Evolutionary conservation across 192 early-diverging fungal species (phyloP), one percentile per base, ranked within the genome.

Genomic region (Gigaspora rosea): DNA sequence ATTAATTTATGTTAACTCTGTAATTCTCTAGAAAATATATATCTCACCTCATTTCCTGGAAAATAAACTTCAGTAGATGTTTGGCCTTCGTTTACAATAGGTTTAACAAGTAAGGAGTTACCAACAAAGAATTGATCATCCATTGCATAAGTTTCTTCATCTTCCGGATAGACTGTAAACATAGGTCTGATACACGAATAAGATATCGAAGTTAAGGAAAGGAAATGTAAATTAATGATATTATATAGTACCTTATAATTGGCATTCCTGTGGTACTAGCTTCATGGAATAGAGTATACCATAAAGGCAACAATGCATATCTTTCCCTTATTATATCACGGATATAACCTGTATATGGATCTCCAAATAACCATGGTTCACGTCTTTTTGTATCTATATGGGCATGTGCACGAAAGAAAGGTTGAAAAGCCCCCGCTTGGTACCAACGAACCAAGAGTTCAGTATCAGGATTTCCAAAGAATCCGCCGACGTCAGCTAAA

Each of bases 391-490:
- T 95, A 83, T 98, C 96, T 70, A 98, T 93, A 81, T 99, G 96
- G 4, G 98, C 95, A 81, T 99, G 98, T 3, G 91, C 98, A 36
- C 98, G 91, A 90, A 97, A 95, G 84, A 99, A 99, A 12, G 98
- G 98, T 74, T 98, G 95, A 84, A 93, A 96, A 46, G 92, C 90
- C 11, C 89, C 98, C 13, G 92, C 86, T 85, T 99, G 98, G 82
- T 98, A 99, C 98, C 98, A 99, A n/a, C 98, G 92, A 15, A 91
- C 83, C 70, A 98, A 84, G n/a, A 99, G 84, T 72, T 96, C 92
- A 2, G 92, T 75, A 4, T 93, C 90, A 41, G 96, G 95, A 82
- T 99, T 97, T 20, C 92, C 94, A 86, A 99, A 99, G 84, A 99
- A 99, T 16, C 98, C 95, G 47, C 96, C 95, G 64, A 98, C 93